Percentiles rank a stretch among this genome's conserved stretches.
phyloP scores from a whole-genome alignment of 2,329 filamentous ascomycete species.

The Pezicula radicicola region DNA sequence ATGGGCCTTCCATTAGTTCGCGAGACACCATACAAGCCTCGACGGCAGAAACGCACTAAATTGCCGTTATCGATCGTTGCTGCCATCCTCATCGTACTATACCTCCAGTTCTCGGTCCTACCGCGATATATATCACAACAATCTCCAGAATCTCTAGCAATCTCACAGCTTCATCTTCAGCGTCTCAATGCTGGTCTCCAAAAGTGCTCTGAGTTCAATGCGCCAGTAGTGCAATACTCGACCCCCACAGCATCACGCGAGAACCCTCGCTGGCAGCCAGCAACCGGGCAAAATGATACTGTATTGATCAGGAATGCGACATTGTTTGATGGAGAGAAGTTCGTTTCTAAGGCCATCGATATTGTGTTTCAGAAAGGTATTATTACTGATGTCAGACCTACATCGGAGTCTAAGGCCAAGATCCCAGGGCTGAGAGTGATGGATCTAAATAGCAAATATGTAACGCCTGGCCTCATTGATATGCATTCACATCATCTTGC shows the following conservation, averaged over 20 bases:
- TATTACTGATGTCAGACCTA: slow-evolving; percentile 26
- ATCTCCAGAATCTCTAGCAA: slow-evolving; percentile 10
- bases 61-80: slow-evolving; percentile 17
- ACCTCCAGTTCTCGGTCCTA: slow-evolving; percentile 21
- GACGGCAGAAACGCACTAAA: not conserved
- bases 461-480: slow-evolving; percentile 42
- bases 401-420: slow-evolving; percentile 10
- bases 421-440: slow-evolving; percentile 18
- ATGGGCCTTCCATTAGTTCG: no score
- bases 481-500: slow-evolving; percentile 42
- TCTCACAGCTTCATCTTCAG: slow-evolving; percentile 17
- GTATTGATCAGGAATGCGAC: slow-evolving; percentile 37
- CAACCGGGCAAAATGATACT: slow-evolving; percentile 33
- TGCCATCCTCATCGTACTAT: slow-evolving; percentile 14
- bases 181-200: slow-evolving; percentile 18
- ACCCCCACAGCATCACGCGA: slow-evolving; percentile 16
- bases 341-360: slow-evolving; percentile 31
- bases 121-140: slow-evolving; percentile 18
- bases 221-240: slow-evolving; percentile 21
- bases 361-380: slow-evolving; percentile 36
- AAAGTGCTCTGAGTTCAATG: slow-evolving; percentile 23
- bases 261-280: slow-evolving; percentile 39
- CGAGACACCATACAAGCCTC: not conserved
- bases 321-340: slow-evolving; percentile 39
- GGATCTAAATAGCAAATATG: slow-evolving; percentile 34